Evolutionary conservation across 768 basidiomycete species (phyloP), one percentile per base, ranked within the genome.

Genomic region (Rhodotorula taiwanensis): DNA sequence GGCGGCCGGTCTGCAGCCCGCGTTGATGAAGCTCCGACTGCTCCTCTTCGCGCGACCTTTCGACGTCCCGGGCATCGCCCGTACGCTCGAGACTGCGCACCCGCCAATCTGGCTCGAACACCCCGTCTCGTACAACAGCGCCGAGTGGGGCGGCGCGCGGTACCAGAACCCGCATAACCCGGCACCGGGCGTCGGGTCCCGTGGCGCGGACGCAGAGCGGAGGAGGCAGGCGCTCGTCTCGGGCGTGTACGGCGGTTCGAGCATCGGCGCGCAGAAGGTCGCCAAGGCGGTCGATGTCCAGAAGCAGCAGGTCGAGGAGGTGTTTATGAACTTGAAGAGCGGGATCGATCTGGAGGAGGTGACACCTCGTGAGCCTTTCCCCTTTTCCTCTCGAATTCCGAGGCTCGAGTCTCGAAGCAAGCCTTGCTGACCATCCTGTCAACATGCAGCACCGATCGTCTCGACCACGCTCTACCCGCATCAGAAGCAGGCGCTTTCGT

Each of bases 401-500:
- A 10, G 21, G 21, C 21, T 21, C 13, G 15, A 16, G n/a, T n/a
- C n/a, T n/a, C n/a, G n/a, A n/a, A n/a, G n/a, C n/a, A n/a, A n/a
- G n/a, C n/a, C n/a, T n/a, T n/a, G n/a, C n/a, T n/a, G n/a, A n/a
- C n/a, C n/a, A n/a, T n/a, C n/a, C n/a, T 64, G 6, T 48, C 14
- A 3, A 2, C 30, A 87, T 86, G 11, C 66, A 77, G 76, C 77
- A 27, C 74, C 76, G 0, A 72, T 76, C 59, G 83, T 99, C 57
- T 86, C 86, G 42, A 95, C 95, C 27, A 81, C 78, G 51, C 79
- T 99, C 13, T 99, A 98, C 77, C 90, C 94, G 25, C 95, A 99
- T 79, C 95, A 99, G 78, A 94, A 92, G 78, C 94, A 94, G 76
- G 95, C 94, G 28, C 80, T 99, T 25, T 91, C 94, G 3, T 99